Conservation (phyloP, 2,329 filamentous ascomycete genomes). For the Fusarium sp. region DNA sequence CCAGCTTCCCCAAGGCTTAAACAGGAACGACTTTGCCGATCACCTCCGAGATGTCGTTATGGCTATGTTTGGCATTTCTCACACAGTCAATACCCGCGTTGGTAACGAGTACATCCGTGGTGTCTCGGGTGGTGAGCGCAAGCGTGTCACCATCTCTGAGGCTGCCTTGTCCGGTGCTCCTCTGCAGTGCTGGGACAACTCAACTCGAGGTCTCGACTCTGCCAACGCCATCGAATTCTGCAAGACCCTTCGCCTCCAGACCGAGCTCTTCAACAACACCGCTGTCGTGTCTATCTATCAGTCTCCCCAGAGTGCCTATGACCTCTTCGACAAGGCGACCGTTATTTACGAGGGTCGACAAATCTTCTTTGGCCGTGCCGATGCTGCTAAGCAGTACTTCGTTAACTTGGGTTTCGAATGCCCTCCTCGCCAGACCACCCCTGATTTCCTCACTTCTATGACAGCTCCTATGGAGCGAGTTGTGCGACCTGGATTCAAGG, state of each 20-base stretch:
- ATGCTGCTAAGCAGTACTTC: conserved; percentile 76
- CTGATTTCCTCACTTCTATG: conserved; percentile 81
- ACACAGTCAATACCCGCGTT: conserved; percentile 80
- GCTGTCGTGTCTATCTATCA: conserved; percentile 83
- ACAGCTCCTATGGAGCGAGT: conserved; percentile 72
- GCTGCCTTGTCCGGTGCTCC: conserved; percentile 72
- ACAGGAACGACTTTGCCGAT: conserved; percentile 68
- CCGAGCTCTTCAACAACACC: conserved; percentile 76
- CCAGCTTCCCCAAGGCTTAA: conserved; percentile 71
- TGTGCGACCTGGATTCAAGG: conserved; percentile 70
- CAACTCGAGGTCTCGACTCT: conserved; percentile 80
- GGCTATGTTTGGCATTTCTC: conserved; percentile 82
- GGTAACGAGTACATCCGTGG: conserved; percentile 83
- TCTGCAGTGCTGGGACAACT: conserved; percentile 80
- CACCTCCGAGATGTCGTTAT: conserved; percentile 80
- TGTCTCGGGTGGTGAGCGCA: conserved; percentile 81
- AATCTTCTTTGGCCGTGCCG: conserved; percentile 74
- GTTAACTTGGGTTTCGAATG: conserved; percentile 77
- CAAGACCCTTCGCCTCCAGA: conserved; percentile 77
- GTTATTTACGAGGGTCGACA: conserved; percentile 74
- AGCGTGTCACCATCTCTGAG: conserved; percentile 76
- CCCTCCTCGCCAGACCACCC: conserved; percentile 76
- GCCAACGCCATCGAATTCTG: conserved; percentile 84
- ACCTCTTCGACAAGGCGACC: conserved; percentile 72
- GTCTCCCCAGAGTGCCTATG: conserved; percentile 75